These are phyloP conservation scores for Tuctoria greenei DNA, from an alignment of 176 grass and related monocot species.

Conservation along the genomic window DNA sequence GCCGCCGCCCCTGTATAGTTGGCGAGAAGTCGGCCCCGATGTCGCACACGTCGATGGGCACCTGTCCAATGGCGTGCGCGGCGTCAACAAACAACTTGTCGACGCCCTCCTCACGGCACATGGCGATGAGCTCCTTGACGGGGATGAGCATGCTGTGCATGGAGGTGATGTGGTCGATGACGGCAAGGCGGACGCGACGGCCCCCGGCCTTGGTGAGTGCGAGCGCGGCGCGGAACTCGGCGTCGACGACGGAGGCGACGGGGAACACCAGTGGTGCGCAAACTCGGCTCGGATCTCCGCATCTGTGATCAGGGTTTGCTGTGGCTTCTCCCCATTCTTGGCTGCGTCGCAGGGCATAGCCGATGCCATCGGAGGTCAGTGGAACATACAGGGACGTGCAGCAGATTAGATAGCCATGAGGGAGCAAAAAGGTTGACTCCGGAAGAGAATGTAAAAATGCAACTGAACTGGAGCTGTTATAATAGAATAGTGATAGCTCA, in stretches of 20 bases:
- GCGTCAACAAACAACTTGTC: conserved; percentile 90
- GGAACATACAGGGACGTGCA: neutral
- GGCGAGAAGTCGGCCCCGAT: conserved; percentile 92
- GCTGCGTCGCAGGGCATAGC: neutral
- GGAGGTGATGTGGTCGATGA: conserved; percentile 85
- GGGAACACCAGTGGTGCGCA: conserved; percentile 78
- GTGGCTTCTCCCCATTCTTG: conserved; percentile 15
- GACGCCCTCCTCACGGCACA: conserved; percentile 84
- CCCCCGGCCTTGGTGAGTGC: conserved; percentile 40
- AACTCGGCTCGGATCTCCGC: conserved; percentile 51
- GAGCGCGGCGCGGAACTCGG: conserved; percentile 65
- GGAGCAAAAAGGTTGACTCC: neutral
- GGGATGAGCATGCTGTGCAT: conserved; percentile 85
- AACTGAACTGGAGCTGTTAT: neutral
- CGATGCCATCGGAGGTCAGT: conserved; percentile 20
- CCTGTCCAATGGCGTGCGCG: conserved; percentile 80
- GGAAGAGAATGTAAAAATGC: neutral
- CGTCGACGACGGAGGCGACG: conserved; percentile 43
- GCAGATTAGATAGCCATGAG: neutral
- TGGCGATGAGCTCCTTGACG: conserved; percentile 72
- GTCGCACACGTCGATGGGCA: conserved; percentile 63
- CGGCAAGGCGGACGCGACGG: conserved; percentile 59
- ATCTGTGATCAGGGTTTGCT: conserved; percentile 24
- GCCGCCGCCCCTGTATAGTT: no score
- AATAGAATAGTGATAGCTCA: neutral